Evolutionary conservation across 2,329 filamentous ascomycete genomes (phyloP), one percentile per base, ranked within the genome.

Genomic region (Dothideomycetes sp.): DNA sequence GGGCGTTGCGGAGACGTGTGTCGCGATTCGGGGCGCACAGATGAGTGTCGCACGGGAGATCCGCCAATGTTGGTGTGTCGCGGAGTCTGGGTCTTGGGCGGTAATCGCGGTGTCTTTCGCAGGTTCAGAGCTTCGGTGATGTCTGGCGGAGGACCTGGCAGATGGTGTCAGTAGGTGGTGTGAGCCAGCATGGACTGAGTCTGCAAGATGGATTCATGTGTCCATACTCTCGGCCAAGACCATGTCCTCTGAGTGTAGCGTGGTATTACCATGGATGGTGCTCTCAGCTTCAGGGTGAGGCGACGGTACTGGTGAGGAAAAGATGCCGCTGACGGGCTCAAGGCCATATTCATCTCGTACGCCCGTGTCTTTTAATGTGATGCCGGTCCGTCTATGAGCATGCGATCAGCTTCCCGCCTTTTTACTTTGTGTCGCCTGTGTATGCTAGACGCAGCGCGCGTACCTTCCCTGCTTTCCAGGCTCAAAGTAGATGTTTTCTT

Each of bases 341-440:
- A 98, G 79, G 60, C 89, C 91, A 70, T 94, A 71, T 58, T 93
- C 87, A 63, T 96, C 89, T 63, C 86, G 82, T 45, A 79, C 69
- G 38, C 85, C 85, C 40, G 70, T 77, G 53, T 94, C 85, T 52
- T 78, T 76, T 22, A 96, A 63, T 1, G 78, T 82, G 18, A 94
- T 74, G 33, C 91, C 91, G 1, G 91, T 98, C 72, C 94, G 93
- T 51, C 89, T 95, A 12, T n/a, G 50, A 36, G 37, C 14, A 41
- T 49, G 27, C 11, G 41, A n/a, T n/a, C n/a, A n/a, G n/a, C 22
- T 27, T 27, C 7, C 12, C 22, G 12, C 7, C 22, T 27, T 27
- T 12, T 27, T 7, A 27, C 22, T 7, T 12, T 27, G 7, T 27
- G 22, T 27, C 22, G 22, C 12, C 22, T 12, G 12, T 27, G 12